A percentile compares a stretch with the other conserved stretches of the same genome.
Conservation (phyloP, 2,329 filamentous ascomycete genomes). For the Hypoxylon sp. region DNA sequence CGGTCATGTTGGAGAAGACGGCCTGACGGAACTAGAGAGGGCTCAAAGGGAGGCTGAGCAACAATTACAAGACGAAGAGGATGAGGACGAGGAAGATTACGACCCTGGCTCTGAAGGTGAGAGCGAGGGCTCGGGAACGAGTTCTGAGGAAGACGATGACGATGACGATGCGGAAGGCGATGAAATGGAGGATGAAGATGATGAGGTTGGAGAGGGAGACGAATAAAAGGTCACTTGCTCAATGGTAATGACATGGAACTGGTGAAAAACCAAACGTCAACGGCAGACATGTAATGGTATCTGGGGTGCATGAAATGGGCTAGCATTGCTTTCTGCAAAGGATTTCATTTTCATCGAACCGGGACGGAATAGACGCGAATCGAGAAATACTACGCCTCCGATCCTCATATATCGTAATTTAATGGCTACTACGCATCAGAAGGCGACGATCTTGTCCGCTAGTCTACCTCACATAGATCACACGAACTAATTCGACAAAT, state of each 20-base stretch:
- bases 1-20: slow-evolving; percentile 62
- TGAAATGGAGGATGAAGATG: slow-evolving; percentile 59
- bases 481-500: background rate
- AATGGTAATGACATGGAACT: background rate
- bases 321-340: background rate
- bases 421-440: background rate
- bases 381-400: slow-evolving; percentile 5
- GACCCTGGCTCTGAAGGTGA: slow-evolving; percentile 74
- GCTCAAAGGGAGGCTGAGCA: slow-evolving; percentile 68
- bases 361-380: background rate
- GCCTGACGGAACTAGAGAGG: slow-evolving; percentile 65
- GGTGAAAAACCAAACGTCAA: background rate
- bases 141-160: slow-evolving; percentile 67
- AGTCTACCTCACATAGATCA: background rate
- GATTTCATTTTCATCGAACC: slow-evolving; percentile 12
- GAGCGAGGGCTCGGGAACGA: slow-evolving; percentile 69
- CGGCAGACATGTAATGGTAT: slow-evolving; percentile 17
- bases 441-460: background rate
- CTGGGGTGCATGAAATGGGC: slow-evolving; percentile 1
- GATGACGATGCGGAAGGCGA: slow-evolving; percentile 63
- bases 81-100: slow-evolving; percentile 76
- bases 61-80: slow-evolving; percentile 71
- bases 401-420: background rate
- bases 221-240: slow-evolving; percentile 7
- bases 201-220: slow-evolving; percentile 54